Evolutionary conservation across 2,329 filamentous ascomycete genomes (phyloP).

Genomic region (Paramyrothecium sp.): DNA sequence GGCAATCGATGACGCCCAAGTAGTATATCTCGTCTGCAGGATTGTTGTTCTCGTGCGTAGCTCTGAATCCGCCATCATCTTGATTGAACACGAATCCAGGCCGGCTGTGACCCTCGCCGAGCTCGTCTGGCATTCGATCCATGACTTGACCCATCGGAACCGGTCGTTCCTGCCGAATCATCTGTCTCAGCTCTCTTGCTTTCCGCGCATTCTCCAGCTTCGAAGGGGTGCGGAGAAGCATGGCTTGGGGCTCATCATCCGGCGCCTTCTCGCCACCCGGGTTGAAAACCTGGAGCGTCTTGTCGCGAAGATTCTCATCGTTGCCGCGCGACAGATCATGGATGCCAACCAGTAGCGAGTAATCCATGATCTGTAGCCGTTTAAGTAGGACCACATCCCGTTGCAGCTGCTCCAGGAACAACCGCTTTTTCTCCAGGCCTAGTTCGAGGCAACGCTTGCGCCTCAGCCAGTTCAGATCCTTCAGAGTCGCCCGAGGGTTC

Average conservation of each 20-base stretch:
- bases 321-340: constrained; percentile 90
- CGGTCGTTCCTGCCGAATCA: constrained; percentile 89
- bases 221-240: constrained; percentile 85
- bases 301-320: constrained; percentile 86
- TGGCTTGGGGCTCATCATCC: constrained; percentile 59
- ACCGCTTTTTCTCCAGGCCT: constrained; percentile 80
- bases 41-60: constrained; percentile 85
- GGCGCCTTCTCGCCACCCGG: constrained; percentile 67
- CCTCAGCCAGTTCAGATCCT: constrained; percentile 95
- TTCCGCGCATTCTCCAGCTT: constrained; percentile 90
- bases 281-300: constrained; percentile 91
- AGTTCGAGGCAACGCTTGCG: constrained; percentile 83
- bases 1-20: constrained; percentile 94
- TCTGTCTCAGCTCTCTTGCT: constrained; percentile 84
- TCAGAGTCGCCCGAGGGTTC: constrained; percentile 90
- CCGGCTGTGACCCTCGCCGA: constrained; percentile 71
- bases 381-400: constrained; percentile 85
- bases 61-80: constrained; percentile 89
- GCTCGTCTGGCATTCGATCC: constrained; percentile 86
- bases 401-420: constrained; percentile 87
- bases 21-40: constrained; percentile 95
- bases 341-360: constrained; percentile 91
- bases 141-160: constrained; percentile 84
- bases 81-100: constrained; percentile 80
- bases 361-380: constrained; percentile 95